Evolutionary conservation across 2,329 filamentous ascomycete species (phyloP), one percentile per base, ranked within the genome.

Genomic region (Neonectria punicea): DNA sequence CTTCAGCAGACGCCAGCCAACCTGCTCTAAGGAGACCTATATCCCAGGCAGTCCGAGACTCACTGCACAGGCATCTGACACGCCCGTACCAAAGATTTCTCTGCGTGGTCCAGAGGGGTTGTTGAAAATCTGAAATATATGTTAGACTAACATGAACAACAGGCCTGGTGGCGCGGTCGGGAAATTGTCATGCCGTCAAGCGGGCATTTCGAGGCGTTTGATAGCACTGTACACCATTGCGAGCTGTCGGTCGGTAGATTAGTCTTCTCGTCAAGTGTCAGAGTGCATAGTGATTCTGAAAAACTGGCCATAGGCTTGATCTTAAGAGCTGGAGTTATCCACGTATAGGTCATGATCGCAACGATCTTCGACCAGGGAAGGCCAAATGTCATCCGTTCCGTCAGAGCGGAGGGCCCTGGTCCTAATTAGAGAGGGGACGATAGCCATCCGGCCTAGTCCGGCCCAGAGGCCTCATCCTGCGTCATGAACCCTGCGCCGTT

Each of bases 41-140:
- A 34, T 68, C 51, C 43, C 49, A 68, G 4, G 63, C 64, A 16
- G 63, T 10, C 46, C 63, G 6, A 68, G 60, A n/a, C 46, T 57
- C 14, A 58, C 66, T 6, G 49, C 64, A 32, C 53, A 65, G 6
- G 63, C 63, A 6, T 58, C 46, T 11, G 60, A 49, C 4, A 66
- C 57, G 20, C 64, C 61, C 25, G 64, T 53, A 16, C 49, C 49
- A 34, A 34, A 51, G 28, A 51, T 18, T 22, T 51, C 49, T 34
- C 49, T 28, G 14, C 49, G 14, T 10, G 49, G 28, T 16, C 28
- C 49, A 30, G 49, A 51, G 10, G 49, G 49, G 9, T 28, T 28
- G 10, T 51, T 16, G 7, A 28, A 32, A 7, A 34, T 5, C 49
- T 51, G 25, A 11, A n/a, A 34, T 14, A 18, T 13, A 49, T 4